Percentiles rank a stretch among this genome's conserved stretches.
These are phyloP conservation scores for Gossypium turneri DNA, from an alignment of 345 rosid species.

Conservation along the genomic window DNA sequence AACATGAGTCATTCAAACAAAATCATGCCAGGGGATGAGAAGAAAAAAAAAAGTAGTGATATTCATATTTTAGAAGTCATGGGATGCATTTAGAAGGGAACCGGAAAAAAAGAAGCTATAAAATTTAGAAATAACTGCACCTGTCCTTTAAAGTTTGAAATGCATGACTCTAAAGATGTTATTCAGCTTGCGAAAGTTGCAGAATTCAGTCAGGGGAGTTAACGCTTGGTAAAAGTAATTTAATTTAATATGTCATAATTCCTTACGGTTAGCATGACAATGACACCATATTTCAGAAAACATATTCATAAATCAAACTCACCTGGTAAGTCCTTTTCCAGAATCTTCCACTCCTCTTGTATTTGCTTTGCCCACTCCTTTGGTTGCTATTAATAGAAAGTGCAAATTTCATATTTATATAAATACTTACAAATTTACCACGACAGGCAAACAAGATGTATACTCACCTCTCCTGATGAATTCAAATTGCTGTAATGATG, in stretches of 20 bases:
- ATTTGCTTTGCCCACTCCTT: constrained; percentile 49
- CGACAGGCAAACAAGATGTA: constrained; percentile 10
- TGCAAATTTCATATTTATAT: not conserved
- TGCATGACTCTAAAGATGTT: constrained; percentile 5
- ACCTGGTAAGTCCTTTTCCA: constrained; percentile 54
- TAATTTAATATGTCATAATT: not conserved
- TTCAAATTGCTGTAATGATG: constrained; percentile 36
- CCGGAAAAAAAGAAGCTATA: not conserved
- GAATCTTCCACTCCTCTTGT: constrained; percentile 50
- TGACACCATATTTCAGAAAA: not conserved
- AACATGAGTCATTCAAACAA: constrained; percentile 1
- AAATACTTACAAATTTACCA: not conserved
- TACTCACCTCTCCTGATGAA: constrained; percentile 22
- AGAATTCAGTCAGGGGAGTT: not conserved
- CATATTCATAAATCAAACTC: constrained; percentile 18
- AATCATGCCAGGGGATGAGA: not conserved
- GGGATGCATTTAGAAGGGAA: not conserved
- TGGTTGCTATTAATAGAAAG: constrained; percentile 25
- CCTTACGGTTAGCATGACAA: not conserved
- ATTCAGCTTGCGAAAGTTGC: not conserved
- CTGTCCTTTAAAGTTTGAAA: not conserved
- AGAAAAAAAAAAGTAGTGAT: not conserved
- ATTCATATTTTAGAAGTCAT: not conserved
- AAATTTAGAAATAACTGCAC: not conserved
- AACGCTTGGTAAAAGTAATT: not conserved